Evolutionary conservation across 148 eudicot genomes (phyloP).

Genomic region (Camellia japonica): DNA sequence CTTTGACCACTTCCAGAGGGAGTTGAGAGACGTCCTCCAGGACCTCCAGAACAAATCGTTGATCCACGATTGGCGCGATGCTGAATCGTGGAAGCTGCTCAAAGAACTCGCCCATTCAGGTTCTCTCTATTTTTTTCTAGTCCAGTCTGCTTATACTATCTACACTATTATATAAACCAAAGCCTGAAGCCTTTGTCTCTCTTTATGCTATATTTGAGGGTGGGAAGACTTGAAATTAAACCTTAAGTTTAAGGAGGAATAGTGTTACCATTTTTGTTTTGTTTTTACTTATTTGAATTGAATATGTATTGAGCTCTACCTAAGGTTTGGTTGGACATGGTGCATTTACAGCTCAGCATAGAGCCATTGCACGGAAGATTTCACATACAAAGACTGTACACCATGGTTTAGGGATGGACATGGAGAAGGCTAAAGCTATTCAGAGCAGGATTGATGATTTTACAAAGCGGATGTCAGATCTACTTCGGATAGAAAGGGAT

Average conservation of each 20-base stretch:
- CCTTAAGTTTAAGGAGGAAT: too few species aligned
- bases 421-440: slow-evolving; percentile 53
- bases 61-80: slow-evolving; percentile 53
- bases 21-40: slow-evolving; percentile 70
- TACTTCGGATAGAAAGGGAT: slow-evolving; percentile 82
- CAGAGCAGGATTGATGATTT: slow-evolving; percentile 65
- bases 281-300: too few species aligned
- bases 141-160: too few species aligned
- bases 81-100: slow-evolving; percentile 73
- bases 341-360: slow-evolving; percentile 72
- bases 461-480: slow-evolving; percentile 56
- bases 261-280: too few species aligned
- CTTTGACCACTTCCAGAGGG: slow-evolving; percentile 80
- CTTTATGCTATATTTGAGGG: too few species aligned
- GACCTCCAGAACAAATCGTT: slow-evolving; percentile 40
- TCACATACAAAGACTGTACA: slow-evolving; percentile 37
- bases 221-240: too few species aligned
- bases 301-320: slow-evolving; percentile 5
- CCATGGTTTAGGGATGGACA: slow-evolving; percentile 63
- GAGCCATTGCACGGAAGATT: slow-evolving; percentile 76
- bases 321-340: slow-evolving; percentile 17
- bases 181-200: too few species aligned
- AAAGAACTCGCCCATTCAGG: slow-evolving; percentile 72
- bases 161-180: too few species aligned
- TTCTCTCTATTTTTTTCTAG: slow-evolving; percentile 1